Evolutionary conservation across 1,284 basidiomycete genomes (phyloP), one percentile per base, ranked within the genome.

Genomic region (Moniliophthora roreri): DNA sequence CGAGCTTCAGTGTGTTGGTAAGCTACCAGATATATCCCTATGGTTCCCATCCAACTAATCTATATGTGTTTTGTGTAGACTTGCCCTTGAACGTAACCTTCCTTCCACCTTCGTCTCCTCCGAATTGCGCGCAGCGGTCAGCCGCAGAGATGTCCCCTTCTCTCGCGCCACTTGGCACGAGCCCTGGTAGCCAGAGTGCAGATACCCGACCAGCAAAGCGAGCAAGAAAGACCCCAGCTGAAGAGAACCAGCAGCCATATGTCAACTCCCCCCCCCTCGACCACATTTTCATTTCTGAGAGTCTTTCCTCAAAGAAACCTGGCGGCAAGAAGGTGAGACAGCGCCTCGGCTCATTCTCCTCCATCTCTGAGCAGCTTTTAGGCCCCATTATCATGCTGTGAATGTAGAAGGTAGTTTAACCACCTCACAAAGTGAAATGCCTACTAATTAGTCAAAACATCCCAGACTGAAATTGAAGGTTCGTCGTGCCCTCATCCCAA

Each of bases 361-460:
- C n/a, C 23, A 45, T 32, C 48, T 44, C 46, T 32, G 26, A 53
- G 23, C 41, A 3, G 51, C 45, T 39, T 50, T 16, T 45, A 79
- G 71, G 71, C 76, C 40, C 74, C 78, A 13, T 66, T 79, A 6
- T 79, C 77, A 0, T 84, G 82, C 59, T 82, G 80, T 49, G 82
- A 85, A 65, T 84, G 82, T 62, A 67, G 82, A 64, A 74, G 81
- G 82, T 77, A 48, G 50, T 73, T 61, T 7, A 26, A 41, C 24
- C 20, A 52, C 32, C n/a, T 15, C 21, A 36, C 39, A n/a, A 42
- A 11, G 24, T 32, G 24, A 11, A 23, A 39, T 16, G 32, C 10
- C 45, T 45, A 4, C 13, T 40, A 35, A 35, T 52, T 51, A 46
- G 42, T 8, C n/a, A 47, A 38, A 54, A 48, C 26, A 32, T 49